Conservation (phyloP, 768 basidiomycete species). For the Podaxis sp. region DNA sequence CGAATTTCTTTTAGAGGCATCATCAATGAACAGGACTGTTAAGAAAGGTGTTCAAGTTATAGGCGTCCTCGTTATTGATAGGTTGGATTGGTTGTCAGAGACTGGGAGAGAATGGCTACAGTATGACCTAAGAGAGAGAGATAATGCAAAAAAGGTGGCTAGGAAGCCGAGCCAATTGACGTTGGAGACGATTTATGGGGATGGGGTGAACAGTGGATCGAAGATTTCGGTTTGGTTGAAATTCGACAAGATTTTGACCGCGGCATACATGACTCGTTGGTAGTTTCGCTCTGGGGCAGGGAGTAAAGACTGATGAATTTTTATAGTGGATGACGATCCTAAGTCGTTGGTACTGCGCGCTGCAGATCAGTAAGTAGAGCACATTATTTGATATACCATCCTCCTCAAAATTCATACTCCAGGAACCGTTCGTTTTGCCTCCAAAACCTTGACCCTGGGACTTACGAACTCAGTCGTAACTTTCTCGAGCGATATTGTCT, state of each 20-base stretch:
- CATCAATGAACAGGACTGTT: conserved; percentile 21
- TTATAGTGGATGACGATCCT: conserved; percentile 17
- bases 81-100: conserved; percentile 50
- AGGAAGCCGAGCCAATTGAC: conserved; percentile 29
- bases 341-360: conserved; percentile 9
- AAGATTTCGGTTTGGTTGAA: conserved; percentile 41
- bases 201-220: conserved; percentile 21
- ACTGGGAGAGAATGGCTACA: conserved; percentile 41
- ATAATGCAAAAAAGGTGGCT: conserved; percentile 27
- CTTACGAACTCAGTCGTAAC: conserved; percentile 40
- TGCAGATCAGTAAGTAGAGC: conserved; percentile 23
- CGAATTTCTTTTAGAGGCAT: conserved; percentile 35
- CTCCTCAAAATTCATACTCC: conserved; percentile 1
- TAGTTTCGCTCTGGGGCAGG: background rate
- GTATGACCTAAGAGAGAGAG: conserved; percentile 42
- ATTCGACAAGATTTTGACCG: conserved; percentile 39
- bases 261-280: conserved; percentile 41
- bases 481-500: conserved; percentile 56
- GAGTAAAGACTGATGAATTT: background rate
- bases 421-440: conserved; percentile 48
- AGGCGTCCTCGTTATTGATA: conserved; percentile 47
- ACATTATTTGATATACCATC: background rate
- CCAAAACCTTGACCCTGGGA: conserved; percentile 43
- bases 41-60: conserved; percentile 44
- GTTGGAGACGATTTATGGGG: conserved; percentile 35